Conservation (phyloP, 345 rosid genomes). For the Turnera subulata region DNA sequence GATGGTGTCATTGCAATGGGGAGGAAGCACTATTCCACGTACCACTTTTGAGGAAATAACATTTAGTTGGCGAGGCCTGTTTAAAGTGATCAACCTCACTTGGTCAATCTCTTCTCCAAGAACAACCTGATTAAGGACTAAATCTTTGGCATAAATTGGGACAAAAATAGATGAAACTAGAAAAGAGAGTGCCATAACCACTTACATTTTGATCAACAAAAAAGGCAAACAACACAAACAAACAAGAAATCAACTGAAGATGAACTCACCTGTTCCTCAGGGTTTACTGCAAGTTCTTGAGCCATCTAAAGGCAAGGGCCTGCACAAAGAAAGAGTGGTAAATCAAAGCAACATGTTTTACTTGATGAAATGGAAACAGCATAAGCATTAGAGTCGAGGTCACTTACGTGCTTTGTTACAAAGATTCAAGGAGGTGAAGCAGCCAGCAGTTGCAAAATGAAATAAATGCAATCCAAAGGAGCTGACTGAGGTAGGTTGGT, state of each 20-base stretch:
- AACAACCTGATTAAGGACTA: constrained; percentile 50
- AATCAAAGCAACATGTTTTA: neutral
- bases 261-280: constrained; percentile 30
- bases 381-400: no score
- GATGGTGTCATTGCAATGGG: neutral
- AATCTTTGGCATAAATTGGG: neutral
- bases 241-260: neutral
- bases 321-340: neutral
- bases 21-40: neutral
- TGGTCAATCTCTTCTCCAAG: constrained; percentile 55
- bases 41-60: constrained; percentile 85
- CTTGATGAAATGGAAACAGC: no score
- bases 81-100: constrained; percentile 60
- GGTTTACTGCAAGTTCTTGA: constrained; percentile 23
- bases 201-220: neutral
- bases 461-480: no score
- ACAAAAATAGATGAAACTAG: no score
- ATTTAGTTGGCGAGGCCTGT: constrained; percentile 84
- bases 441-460: no score
- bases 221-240: neutral
- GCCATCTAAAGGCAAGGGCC: constrained; percentile 27
- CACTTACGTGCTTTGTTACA: no score
- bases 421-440: no score
- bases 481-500: no score
- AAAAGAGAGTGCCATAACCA: no score